phyloP scores from a whole-genome alignment of 257 asterid species.

The Solanum chilense region DNA sequence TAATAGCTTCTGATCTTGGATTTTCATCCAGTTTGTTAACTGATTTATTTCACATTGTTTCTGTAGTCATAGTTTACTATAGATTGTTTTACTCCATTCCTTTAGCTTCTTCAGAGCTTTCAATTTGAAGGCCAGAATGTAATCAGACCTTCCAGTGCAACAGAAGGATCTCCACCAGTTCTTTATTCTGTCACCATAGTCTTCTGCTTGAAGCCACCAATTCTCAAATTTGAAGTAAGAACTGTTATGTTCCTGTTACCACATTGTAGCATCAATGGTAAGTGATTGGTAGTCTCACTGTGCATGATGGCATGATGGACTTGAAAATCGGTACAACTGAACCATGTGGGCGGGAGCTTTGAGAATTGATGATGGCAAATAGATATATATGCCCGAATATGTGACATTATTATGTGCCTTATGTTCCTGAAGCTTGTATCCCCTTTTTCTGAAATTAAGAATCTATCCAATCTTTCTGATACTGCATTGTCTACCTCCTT shows the following conservation, averaged over 20 bases:
- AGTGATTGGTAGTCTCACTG: neutral
- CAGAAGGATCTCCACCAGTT: neutral
- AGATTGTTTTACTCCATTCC: neutral
- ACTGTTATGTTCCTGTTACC: neutral
- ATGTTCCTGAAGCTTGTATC: neutral
- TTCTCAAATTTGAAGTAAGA: neutral
- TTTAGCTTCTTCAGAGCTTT: neutral
- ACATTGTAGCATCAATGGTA: neutral
- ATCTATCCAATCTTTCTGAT: neutral
- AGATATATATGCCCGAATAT: too few relatives aligned
- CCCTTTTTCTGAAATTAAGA: neutral
- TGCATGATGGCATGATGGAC: neutral
- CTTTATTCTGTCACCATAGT: neutral
- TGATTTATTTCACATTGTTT: neutral
- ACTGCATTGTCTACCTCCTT: neutral
- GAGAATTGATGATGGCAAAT: too few relatives aligned
- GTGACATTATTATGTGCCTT: too few relatives aligned
- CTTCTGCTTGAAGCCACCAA: neutral
- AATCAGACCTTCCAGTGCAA: neutral
- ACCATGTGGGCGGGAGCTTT: too few relatives aligned
- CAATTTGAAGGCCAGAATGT: neutral
- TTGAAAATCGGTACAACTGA: too few relatives aligned
- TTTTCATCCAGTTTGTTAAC: neutral
- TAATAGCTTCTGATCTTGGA: neutral
- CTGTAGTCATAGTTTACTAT: neutral